Evolutionary conservation across 345 rosid species (phyloP), one percentile per base, ranked within the genome.

Genomic region (Leavenworthia alabamica): DNA sequence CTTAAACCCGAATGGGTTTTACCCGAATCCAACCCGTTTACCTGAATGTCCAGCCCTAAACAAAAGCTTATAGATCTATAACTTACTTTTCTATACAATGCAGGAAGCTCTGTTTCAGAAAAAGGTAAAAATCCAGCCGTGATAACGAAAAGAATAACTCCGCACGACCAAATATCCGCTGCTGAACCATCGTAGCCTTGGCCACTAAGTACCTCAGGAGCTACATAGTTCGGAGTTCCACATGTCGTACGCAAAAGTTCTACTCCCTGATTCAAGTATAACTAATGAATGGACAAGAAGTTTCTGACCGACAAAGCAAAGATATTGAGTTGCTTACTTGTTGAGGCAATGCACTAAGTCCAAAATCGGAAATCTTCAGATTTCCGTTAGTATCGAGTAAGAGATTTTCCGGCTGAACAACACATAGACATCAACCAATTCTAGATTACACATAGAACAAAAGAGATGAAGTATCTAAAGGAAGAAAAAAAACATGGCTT

Each of bases 191-290:
- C 82, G 68, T 93, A 93, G 54, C 96, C 97, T 7, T 52, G 78
- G 67, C 82, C 65, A 46, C 37, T 51, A 46, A 83, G 58, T 10
- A 85, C 99, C 88, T 93, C 99, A 6, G 99, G 99, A 62, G 97
- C 97, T 23, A 87, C 99, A 55, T 93, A 93, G 78, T 93, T 93
- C 16, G 97, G 97, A 56, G 96, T 93, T 77, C 99, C 99, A 75
- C 99, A 93, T 17, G 97, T 81, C 7, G 99, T 92, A 48, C 78
- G 91, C 53, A 89, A 82, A 69, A 92, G 89, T 62, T 96, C 92
- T 73, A 89, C 94, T 41, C 86, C 99, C 99, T 93, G 74, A 72
- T 26, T 43, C 41, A 64, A 33, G 39, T 29, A 5, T 67, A 60
- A 75, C 71, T 64, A 47, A 67, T 52, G n/a, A 55, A 68, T 28